phyloP scores from a whole-genome alignment of 805 yeast species.

The Nakazawaea laoshanensis region DNA sequence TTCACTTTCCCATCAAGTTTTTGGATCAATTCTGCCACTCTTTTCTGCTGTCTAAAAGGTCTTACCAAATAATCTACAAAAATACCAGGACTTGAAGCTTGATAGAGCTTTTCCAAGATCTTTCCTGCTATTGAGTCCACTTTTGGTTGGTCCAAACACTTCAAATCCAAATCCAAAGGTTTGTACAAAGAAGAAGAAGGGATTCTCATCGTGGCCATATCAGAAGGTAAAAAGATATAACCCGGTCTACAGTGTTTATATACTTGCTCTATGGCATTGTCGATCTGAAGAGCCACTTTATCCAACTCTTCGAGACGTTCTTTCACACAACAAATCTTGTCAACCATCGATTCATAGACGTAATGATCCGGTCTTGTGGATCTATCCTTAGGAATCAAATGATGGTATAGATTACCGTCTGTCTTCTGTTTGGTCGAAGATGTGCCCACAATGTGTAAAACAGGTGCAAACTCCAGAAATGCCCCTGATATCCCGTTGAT shows the following conservation, averaged over 20 bases:
- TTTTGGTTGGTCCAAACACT: constrained; percentile 13
- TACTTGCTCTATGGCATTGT: constrained; percentile 51
- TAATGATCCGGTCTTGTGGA: constrained; percentile 46
- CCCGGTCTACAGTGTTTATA: constrained; percentile 66
- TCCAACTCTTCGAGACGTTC: constrained; percentile 37
- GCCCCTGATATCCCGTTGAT: constrained; percentile 41
- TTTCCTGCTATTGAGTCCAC: constrained; percentile 20
- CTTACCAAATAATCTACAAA: constrained; percentile 32
- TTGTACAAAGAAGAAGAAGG: constrained; percentile 25
- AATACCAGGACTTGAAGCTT: constrained; percentile 27
- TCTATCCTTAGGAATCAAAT: constrained; percentile 45
- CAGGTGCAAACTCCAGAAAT: constrained; percentile 36
- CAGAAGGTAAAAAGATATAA: constrained; percentile 72
- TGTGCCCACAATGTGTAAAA: constrained; percentile 45
- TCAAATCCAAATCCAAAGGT: constrained; percentile 18
- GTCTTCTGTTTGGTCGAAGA: constrained; percentile 15
- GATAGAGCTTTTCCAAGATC: constrained; percentile 29
- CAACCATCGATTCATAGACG: constrained; percentile 58
- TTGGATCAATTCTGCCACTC: constrained; percentile 21
- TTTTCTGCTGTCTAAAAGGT: constrained; percentile 25
- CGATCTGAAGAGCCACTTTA: constrained; percentile 54
- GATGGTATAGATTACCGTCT: constrained; percentile 11
- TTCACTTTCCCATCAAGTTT: constrained; percentile 27
- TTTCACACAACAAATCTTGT: constrained; percentile 44
- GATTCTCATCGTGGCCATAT: constrained; percentile 41